Evolutionary conservation across 2,329 filamentous ascomycete genomes (phyloP).

Genomic region (Phialophora expanda): DNA sequence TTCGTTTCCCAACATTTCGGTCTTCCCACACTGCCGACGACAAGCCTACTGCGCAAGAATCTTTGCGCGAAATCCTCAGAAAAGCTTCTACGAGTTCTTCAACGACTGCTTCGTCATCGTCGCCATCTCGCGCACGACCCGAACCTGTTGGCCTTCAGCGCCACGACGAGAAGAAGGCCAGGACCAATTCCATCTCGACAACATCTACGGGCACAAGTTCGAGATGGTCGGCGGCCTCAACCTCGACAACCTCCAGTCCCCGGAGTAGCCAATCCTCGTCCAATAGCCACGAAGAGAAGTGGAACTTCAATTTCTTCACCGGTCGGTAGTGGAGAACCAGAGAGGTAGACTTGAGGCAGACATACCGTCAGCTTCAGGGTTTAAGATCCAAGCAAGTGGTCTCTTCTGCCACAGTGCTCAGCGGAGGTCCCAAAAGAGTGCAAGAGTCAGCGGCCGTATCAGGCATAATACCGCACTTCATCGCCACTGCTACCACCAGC

Average conservation of each 20-base stretch:
- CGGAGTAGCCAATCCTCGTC: constrained; percentile 21
- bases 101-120: neutral
- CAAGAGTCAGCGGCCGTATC: neutral
- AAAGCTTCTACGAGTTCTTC: constrained; percentile 8
- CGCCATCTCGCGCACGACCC: neutral
- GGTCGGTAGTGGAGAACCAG: constrained; percentile 5
- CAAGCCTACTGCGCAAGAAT: constrained; percentile 5
- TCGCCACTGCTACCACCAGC: neutral
- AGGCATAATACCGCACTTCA: neutral
- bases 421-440: neutral
- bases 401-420: neutral
- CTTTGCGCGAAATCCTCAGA: constrained; percentile 11
- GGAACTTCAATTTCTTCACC: constrained; percentile 15
- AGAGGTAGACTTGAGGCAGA: neutral
- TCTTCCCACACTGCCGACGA: neutral
- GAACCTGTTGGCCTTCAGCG: neutral
- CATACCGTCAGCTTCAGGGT: neutral
- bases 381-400: neutral
- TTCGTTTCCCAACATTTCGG: constrained; percentile 21
- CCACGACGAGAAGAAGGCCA: constrained; percentile 9
- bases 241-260: constrained; percentile 11
- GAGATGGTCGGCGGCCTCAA: neutral
- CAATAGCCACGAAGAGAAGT: neutral
- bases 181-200: constrained; percentile 16
- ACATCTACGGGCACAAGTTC: constrained; percentile 18